Percentiles rank a stretch among this genome's conserved stretches.
phyloP scores from a whole-genome alignment of 331 rosid species.

The Cydonia oblonga region DNA sequence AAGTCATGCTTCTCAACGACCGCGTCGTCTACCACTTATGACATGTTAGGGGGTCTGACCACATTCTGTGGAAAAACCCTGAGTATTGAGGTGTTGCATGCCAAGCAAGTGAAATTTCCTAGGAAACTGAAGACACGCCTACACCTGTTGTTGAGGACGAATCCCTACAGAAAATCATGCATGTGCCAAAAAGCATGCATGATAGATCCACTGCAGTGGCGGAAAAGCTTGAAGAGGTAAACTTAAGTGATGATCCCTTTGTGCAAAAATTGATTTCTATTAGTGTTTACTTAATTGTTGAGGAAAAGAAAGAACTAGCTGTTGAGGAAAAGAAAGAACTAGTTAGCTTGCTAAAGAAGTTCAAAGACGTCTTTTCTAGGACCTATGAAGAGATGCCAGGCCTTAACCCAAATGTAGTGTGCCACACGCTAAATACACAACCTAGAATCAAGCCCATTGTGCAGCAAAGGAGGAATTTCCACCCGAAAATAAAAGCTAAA shows the following conservation, averaged over 20 bases:
- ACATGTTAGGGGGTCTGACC: accelerated
- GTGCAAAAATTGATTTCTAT: not conserved
- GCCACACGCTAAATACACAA: not conserved
- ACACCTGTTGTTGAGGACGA: too few species aligned
- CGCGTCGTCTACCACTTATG: too few species aligned
- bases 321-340: not conserved
- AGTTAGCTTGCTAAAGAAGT: not conserved
- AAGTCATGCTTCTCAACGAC: too few species aligned
- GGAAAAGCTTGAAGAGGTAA: too few species aligned
- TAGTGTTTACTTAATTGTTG: not conserved
- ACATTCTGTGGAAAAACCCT: not conserved
- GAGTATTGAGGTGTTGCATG: accelerated
- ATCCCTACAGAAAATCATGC: not conserved
- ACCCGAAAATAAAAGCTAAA: too few species aligned
- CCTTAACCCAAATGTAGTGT: not conserved
- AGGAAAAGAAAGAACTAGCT: not conserved
- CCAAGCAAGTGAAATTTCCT: too few species aligned
- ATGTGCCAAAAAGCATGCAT: not conserved
- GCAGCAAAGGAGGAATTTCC: not conserved
- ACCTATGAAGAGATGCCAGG: not conserved
- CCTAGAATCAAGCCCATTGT: not conserved
- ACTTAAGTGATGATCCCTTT: not conserved
- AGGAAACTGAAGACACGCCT: too few species aligned
- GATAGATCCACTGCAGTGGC: not conserved
- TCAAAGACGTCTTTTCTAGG: not conserved